Conservation (phyloP, 306 rosid species). For the Ormosia emarginata region DNA sequence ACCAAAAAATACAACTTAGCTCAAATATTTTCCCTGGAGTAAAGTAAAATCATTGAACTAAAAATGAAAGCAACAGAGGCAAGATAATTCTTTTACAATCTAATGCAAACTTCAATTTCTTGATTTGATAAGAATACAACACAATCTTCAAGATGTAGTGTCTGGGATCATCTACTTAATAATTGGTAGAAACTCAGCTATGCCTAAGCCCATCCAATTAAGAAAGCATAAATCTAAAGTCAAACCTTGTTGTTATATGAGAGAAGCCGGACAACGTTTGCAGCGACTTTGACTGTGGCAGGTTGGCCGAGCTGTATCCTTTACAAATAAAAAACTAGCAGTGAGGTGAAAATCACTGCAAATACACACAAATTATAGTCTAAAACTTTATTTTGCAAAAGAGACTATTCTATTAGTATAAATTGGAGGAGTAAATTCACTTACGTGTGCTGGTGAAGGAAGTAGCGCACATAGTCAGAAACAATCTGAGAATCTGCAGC, state of each 20-base stretch:
- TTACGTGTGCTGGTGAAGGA: slow-evolving; percentile 91
- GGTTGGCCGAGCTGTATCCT: slow-evolving; percentile 97
- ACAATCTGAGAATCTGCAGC: slow-evolving; percentile 95
- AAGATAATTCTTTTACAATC: neutral
- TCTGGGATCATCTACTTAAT: neutral
- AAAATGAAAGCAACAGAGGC: neutral
- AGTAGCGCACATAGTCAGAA: slow-evolving; percentile 89
- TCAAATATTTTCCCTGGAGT: neutral
- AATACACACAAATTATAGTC: neutral
- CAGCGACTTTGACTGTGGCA: slow-evolving; percentile 90
- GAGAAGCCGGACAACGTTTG: slow-evolving; percentile 85
- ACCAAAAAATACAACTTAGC: neutral
- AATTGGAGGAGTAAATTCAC: slow-evolving; percentile 21
- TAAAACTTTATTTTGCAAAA: neutral
- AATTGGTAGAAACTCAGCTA: neutral
- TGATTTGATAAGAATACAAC: neutral
- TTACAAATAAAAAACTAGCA: slow-evolving; percentile 17
- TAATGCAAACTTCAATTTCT: neutral
- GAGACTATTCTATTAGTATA: neutral
- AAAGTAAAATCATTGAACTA: neutral
- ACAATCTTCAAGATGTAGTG: neutral
- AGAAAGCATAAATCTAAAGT: neutral
- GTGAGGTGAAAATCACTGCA: neutral
- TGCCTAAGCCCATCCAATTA: neutral
- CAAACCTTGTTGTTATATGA: slow-evolving; percentile 88